Percentiles rank a stretch among this genome's conserved stretches.
Conservation (phyloP, 768 basidiomycete genomes). For the Podaxis sp. region DNA sequence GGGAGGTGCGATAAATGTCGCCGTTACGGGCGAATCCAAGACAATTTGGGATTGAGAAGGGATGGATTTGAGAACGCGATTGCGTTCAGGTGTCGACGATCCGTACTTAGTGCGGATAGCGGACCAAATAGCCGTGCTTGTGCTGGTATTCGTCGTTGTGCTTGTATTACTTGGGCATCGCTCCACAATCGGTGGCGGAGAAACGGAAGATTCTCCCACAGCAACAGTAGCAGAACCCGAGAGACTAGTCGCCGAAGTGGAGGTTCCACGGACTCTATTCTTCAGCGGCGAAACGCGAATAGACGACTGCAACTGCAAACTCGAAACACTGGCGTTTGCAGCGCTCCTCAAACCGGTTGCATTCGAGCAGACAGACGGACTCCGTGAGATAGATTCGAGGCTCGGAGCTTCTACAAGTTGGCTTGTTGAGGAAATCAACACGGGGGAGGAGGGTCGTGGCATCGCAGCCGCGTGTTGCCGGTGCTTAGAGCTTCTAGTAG, state of each 20-base stretch:
- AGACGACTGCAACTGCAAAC: slow-evolving; percentile 3
- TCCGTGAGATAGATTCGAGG: neutral
- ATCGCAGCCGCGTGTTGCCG: neutral
- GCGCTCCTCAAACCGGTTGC: slow-evolving; percentile 2
- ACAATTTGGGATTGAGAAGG: slow-evolving; percentile 31
- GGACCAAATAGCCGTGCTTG: slow-evolving; percentile 11
- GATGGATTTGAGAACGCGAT: slow-evolving; percentile 30
- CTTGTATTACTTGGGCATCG: slow-evolving; percentile 11
- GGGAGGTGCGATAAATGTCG: slow-evolving; percentile 17
- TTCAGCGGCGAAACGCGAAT: slow-evolving; percentile 13
- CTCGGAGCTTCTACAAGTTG: slow-evolving; percentile 9
- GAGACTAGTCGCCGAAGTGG: neutral
- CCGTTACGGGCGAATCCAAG: slow-evolving; percentile 13
- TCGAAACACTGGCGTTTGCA: slow-evolving; percentile 11
- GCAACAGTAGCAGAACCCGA: neutral
- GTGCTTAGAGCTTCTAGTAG: neutral
- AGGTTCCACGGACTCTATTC: neutral
- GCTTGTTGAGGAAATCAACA: slow-evolving; percentile 12
- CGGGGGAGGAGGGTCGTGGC: slow-evolving; percentile 10
- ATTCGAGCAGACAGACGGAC: slow-evolving; percentile 9
- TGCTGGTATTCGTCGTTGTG: neutral
- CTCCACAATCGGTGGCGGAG: neutral
- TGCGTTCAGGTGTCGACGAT: neutral
- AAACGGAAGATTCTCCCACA: neutral
- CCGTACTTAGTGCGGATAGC: neutral